Evolutionary conservation across 176 grass and related monocot species (phyloP).

Genomic region (Olyra latifolia): DNA sequence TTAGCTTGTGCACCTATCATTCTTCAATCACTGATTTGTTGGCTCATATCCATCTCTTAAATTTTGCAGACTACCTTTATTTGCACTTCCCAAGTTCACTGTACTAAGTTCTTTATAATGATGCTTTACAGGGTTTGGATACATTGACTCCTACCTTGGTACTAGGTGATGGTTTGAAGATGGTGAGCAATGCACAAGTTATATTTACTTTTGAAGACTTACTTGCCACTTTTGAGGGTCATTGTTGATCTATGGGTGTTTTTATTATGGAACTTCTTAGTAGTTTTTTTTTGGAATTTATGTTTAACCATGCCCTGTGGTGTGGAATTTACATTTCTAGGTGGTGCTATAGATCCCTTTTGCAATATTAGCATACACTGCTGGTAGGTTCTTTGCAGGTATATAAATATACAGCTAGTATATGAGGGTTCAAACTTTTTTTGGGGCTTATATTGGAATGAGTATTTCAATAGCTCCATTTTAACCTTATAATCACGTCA

Average conservation of each 20-base stretch:
- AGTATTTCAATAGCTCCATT: neutral
- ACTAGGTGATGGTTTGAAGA: constrained; percentile 59
- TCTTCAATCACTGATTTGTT: neutral
- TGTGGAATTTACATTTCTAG: neutral
- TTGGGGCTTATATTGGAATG: neutral
- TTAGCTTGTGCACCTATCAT: neutral
- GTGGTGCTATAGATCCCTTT: neutral
- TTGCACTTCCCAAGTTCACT: neutral
- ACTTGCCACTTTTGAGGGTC: neutral
- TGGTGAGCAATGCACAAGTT: constrained; percentile 40
- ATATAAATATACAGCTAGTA: neutral
- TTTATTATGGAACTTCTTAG: neutral
- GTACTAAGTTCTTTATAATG: constrained; percentile 21
- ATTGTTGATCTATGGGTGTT: neutral
- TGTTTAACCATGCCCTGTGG: neutral
- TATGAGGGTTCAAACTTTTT: neutral
- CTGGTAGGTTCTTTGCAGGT: neutral
- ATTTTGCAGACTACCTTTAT: neutral
- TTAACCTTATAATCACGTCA: neutral
- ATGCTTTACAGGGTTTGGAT: constrained; percentile 73
- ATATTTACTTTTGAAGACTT: neutral
- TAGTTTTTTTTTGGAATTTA: neutral
- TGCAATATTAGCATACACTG: neutral
- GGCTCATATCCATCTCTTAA: neutral
- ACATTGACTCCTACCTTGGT: constrained; percentile 59